Conservation (phyloP, 768 basidiomycete genomes). For the Tulasnella sp. region DNA sequence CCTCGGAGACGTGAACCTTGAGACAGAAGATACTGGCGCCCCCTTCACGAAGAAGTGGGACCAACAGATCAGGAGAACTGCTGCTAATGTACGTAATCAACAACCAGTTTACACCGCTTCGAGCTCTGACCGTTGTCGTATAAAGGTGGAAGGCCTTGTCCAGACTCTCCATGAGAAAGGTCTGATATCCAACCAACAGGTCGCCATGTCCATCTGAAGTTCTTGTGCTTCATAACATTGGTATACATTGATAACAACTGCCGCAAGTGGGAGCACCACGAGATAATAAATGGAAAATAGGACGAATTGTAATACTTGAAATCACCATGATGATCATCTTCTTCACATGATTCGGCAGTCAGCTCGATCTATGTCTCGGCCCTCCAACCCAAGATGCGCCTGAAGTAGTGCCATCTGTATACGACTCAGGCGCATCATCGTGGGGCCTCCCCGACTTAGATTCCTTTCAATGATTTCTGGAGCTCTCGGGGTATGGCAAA, state of each 20-base stretch:
- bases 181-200: constrained; percentile 44
- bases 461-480: constrained; percentile 50
- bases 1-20: constrained; percentile 76
- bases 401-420: constrained; percentile 27
- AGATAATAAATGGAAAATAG: too few species aligned
- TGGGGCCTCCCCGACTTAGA: constrained; percentile 28
- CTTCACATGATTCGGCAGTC: constrained; percentile 7
- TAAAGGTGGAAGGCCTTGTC: constrained; percentile 76
- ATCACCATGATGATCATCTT: too few species aligned
- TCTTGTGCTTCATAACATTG: background rate
- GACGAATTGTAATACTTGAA: too few species aligned
- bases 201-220: constrained; percentile 44
- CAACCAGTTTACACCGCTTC: constrained; percentile 3
- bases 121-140: constrained; percentile 2
- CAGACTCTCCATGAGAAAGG: constrained; percentile 67
- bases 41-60: constrained; percentile 96
- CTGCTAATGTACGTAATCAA: constrained; percentile 56
- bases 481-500: constrained; percentile 45
- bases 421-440: constrained; percentile 13
- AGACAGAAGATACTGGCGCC: constrained; percentile 77
- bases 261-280: background rate
- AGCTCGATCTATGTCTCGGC: background rate
- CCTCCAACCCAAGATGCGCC: background rate
- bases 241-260: background rate
- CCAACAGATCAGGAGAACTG: constrained; percentile 78